Evolutionary conservation across 176 grass and related monocot species (phyloP), one percentile per base, ranked within the genome.

Genomic region (Carex myosuroides): DNA sequence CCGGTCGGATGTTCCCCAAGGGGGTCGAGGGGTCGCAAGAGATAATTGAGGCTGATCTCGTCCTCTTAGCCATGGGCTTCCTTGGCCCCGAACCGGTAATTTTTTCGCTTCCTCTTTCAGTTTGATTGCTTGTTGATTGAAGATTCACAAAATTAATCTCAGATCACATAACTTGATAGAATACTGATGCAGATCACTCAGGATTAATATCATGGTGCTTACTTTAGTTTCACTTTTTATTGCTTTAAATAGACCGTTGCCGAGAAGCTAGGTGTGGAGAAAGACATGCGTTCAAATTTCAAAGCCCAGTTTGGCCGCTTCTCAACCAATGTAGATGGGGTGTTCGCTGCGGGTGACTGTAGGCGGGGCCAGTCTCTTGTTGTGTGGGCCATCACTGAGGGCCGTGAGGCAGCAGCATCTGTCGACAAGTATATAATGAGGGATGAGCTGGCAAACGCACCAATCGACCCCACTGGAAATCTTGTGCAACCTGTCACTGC

Each of bases 341-440:
- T 99, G 44, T 99, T 99, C 8, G 97, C 97, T 6, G 97, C 97
- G 0, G 97, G 97, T 32, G 97, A 99, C 84, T 99, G 97, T 52
- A 90, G 97, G 70, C 93, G 97, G 22, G 97, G 97, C 5, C 97
- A 99, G 83, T 99, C 97, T 13, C 81, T 99, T 2, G 97, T 99
- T 8, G 97, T 99, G 84, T 99, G 97, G 96, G 97, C 97, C 64
- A 99, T 96, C 87, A 99, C 90, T 0, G 97, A 99, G 87, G 97
- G 97, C 39, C 91, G 97, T 42, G 87, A 95, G 82, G 91, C 93
- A 67, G 97, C 93, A 64, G 85, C 93, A 5, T 62, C 88, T 4
- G 91, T 91, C 0, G 96, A 99, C 54, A 92, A 86, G 61, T 99
- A 90, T 71, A 84, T 99, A 53, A 89, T 85, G 81, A 90, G 64